Evolutionary conservation across 1,284 basidiomycete genomes (phyloP), one percentile per base, ranked within the genome.

Genomic region (Pseudozyma flocculosa): DNA sequence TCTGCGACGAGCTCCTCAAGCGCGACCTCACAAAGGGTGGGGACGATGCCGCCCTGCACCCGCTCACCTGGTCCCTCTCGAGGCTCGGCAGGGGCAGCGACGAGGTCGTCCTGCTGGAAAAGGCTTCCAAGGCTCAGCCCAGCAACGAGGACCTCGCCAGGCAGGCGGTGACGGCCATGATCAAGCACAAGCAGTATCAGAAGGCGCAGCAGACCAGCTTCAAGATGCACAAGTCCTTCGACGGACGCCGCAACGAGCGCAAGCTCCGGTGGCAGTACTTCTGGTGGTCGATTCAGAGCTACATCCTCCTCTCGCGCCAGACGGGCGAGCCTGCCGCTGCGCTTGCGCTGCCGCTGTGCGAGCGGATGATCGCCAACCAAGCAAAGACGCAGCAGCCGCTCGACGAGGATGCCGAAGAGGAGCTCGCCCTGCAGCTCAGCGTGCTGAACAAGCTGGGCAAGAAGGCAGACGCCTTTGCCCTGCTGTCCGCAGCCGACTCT

Each of bases 201-300:
- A 68, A 59, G 21, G 72, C 74, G 10, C 78, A 78, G 50, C 72
- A 76, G 63, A 71, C 78, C 5, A 15, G 48, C 11, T 23, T 51
- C 17, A 44, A 54, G 44, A 41, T 70, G 54, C 60, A 57, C 40
- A 56, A 72, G 65, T 38, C 61, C 38, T 57, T 45, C 44, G 40
- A 62, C 88, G 86, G 82, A 86, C 58, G 85, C 70, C 85, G 86
- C 79, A 88, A 87, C 68, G 86, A 88, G 48, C 82, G 85, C 41
- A 90, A 88, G 75, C 78, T 89, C 32, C 90, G 88, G 73, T 92
- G 89, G 88, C 83, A 86, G 42, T 91, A 88, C 76, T 79, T 90
- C 39, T 92, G 88, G 78, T 92, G 89, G 89, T 87, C 84, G 59
- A 84, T 89, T 24, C 86, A 89, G 68, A 84, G 87, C 58, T 85